A percentile compares a stretch with the other conserved stretches of the same genome.
phyloP scores from a whole-genome alignment of 371 early-diverging fungal genomes.

The Conidiobolus coronatus region DNA sequence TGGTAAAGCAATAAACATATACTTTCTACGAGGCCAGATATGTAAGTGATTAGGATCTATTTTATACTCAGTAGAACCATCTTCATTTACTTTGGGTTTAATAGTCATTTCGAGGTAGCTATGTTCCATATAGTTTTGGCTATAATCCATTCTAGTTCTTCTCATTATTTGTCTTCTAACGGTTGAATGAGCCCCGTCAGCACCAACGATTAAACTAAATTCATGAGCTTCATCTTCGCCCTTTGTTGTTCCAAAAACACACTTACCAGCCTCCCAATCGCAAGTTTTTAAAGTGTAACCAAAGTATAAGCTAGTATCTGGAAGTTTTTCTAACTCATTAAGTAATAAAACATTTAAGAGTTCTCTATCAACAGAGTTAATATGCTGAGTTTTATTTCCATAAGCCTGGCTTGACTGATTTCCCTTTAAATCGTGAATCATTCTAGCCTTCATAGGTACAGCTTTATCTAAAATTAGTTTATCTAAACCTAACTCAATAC shows the following conservation, averaged over 20 bases:
- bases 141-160: slow-evolving; percentile 44
- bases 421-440: slow-evolving; percentile 65
- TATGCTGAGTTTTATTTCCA: slow-evolving; percentile 32
- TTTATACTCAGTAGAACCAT: slow-evolving; percentile 36
- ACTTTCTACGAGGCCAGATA: slow-evolving; percentile 89
- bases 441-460: slow-evolving; percentile 83
- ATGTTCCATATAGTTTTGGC: slow-evolving; percentile 73
- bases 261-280: slow-evolving; percentile 30
- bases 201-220: slow-evolving; percentile 66
- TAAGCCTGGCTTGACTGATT: slow-evolving; percentile 58
- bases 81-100: slow-evolving; percentile 21
- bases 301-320: slow-evolving; percentile 42
- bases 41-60: slow-evolving; percentile 82
- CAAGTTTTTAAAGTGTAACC: slow-evolving; percentile 26
- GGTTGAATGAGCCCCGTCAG: slow-evolving; percentile 83
- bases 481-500: slow-evolving; percentile 36
- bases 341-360: slow-evolving; percentile 59
- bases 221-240: not conserved
- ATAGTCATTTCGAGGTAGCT: slow-evolving; percentile 77
- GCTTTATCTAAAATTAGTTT: slow-evolving; percentile 33
- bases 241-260: slow-evolving; percentile 15
- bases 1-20: slow-evolving; percentile 91
- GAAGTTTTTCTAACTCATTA: slow-evolving; percentile 30
- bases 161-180: slow-evolving; percentile 59
- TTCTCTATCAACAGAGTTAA: slow-evolving; percentile 82